These are phyloP conservation scores for Sonneratia alba DNA, from an alignment of 345 rosid species.

Conservation along the genomic window DNA sequence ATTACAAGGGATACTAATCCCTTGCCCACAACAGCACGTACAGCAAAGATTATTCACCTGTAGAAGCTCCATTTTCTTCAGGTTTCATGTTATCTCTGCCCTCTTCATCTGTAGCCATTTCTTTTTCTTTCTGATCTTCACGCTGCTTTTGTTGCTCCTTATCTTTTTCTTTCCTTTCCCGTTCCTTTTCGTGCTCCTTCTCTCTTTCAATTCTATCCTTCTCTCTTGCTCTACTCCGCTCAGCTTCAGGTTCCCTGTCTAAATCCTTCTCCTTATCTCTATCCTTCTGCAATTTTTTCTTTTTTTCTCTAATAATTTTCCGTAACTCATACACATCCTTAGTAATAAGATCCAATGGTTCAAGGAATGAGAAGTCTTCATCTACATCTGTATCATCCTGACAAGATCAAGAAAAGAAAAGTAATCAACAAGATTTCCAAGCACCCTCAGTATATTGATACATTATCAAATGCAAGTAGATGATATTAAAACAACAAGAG, in stretches of 20 bases:
- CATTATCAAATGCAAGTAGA: not conserved
- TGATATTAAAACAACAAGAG: not conserved
- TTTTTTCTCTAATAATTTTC: constrained; percentile 69
- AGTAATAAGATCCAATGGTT: constrained; percentile 92
- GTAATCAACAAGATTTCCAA: constrained; percentile 20
- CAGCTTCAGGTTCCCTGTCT: constrained; percentile 51
- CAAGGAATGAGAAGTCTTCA: constrained; percentile 92
- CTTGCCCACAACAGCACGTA: not conserved
- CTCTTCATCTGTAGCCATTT: constrained; percentile 40
- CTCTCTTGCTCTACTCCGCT: constrained; percentile 51
- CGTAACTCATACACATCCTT: constrained; percentile 74
- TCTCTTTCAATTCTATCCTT: constrained; percentile 64
- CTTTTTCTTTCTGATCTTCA: constrained; percentile 40
- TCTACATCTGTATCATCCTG: constrained; percentile 78
- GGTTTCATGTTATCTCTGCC: constrained; percentile 35
- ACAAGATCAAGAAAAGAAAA: constrained; percentile 25
- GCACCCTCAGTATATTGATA: constrained; percentile 2
- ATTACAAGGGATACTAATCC: not conserved
- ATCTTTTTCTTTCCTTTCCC: constrained; percentile 47
- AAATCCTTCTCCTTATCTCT: constrained; percentile 57
- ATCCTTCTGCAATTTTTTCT: constrained; percentile 45
- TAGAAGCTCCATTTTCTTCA: constrained; percentile 50
- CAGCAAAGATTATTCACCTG: constrained; percentile 23
- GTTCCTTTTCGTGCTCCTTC: constrained; percentile 45
- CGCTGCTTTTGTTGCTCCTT: constrained; percentile 58